Base-by-base conservation (phyloP, 192 early-diverging fungal genomes). In the Backusella circina region DNA sequence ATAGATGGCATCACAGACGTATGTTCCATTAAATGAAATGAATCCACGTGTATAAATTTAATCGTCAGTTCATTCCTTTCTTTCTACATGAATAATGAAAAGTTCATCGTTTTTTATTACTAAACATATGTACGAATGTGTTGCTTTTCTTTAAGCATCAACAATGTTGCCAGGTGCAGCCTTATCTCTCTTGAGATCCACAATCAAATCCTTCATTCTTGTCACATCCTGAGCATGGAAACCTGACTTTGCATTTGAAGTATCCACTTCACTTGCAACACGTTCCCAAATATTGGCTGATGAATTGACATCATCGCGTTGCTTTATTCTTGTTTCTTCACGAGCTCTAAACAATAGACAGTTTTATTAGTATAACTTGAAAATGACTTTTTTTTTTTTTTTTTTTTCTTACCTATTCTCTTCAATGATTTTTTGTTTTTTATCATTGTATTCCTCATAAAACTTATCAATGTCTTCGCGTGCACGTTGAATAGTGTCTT, bases 401-500 rank as follows among this genome's bases (percentile, higher is more conserved):
- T n/a, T n/a, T n/a, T n/a, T n/a, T n/a, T n/a, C n/a, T n/a, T n/a
- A 89, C 88, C 85, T 83, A 84, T 93, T 93, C 73, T 89, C 83
- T 73, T 86, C 82, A 33, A 92, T 88, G 0, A 90, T 84, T 47
- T 84, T 86, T 38, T 89, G 86, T 73, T 89, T 90, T 82, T 87
- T 91, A 76, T 90, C 88, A 64, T 94, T 94, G 54, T 94, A 94
- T 70, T 93, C 93, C 64, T 90, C 91, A 75, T 94, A 94, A 78
- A 93, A 94, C 74, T 86, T 84, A 76, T 94, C 93, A 75, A 94
- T 89, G 21, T 86, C 85, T 39, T 88, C 85, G 47, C 85, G 84
- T 21, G 93, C 93, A 70, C 86, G 82, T 13, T 84, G 72, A 6
- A 93, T 82, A 1, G 88, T 88, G 69, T 88, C 87, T 67, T 84